phyloP scores from a whole-genome alignment of 148 eudicot genomes.

The Rheum nobile region DNA sequence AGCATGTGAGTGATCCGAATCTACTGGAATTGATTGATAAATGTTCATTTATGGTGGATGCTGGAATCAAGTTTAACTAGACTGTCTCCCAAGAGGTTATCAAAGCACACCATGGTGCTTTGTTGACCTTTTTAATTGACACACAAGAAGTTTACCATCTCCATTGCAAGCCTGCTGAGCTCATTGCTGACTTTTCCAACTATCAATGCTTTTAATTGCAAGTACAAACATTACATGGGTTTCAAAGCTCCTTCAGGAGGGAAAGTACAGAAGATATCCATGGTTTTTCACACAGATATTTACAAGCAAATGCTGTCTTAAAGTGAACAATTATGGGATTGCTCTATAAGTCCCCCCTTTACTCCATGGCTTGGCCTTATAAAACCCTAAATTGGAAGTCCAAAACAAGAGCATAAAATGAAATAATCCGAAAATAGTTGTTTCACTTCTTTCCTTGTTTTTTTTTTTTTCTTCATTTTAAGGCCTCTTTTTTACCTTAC shows the following conservation, averaged over 20 bases:
- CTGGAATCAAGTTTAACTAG: no score
- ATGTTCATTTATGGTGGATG: no score
- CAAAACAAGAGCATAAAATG: background rate
- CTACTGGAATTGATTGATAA: background rate
- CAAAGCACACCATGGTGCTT: no score
- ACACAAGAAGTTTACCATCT: no score
- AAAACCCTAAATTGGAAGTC: background rate
- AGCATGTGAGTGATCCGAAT: no score
- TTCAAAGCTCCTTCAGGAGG: background rate
- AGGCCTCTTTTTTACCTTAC: background rate
- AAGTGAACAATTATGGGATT: background rate
- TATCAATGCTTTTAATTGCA: background rate
- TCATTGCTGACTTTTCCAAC: background rate
- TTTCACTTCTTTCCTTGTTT: background rate
- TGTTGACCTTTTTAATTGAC: no score
- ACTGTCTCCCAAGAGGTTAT: no score
- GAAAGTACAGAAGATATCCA: background rate
- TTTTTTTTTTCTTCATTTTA: background rate
- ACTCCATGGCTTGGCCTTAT: background rate
- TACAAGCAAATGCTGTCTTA: slow-evolving; percentile 3
- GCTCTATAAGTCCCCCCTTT: background rate
- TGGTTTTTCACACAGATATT: slow-evolving; percentile 6
- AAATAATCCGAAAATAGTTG: background rate
- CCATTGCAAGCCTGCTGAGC: background rate
- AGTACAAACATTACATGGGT: background rate